Conservation (phyloP, 2,329 filamentous ascomycete genomes). For the Pseudogymnoascus sp. region DNA sequence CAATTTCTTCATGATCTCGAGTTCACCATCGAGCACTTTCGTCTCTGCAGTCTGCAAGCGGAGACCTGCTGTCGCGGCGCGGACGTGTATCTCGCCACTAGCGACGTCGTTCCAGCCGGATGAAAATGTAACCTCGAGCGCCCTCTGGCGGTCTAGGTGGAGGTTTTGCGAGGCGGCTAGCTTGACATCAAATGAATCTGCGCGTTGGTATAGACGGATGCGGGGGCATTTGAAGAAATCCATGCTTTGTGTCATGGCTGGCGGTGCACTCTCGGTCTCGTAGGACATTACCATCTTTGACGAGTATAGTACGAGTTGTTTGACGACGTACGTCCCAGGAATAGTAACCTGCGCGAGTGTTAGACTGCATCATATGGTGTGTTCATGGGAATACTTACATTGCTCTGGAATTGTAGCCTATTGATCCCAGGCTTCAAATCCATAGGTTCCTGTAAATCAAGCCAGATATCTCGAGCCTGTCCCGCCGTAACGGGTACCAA, state of each 20-base stretch:
- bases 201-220: constrained; percentile 65
- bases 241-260: constrained; percentile 12
- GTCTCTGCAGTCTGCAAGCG: constrained; percentile 54
- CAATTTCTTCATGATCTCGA: constrained; percentile 39
- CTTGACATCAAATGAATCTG: constrained; percentile 58
- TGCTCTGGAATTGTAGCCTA: constrained; percentile 37
- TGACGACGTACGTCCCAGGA: constrained; percentile 66
- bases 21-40: constrained; percentile 35
- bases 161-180: constrained; percentile 60
- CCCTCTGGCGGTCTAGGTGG: constrained; percentile 70
- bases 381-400: constrained; percentile 28
- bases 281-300: constrained; percentile 58
- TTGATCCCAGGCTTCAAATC: constrained; percentile 39
- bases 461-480: constrained; percentile 57
- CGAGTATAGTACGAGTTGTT: constrained; percentile 57
- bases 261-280: constrained; percentile 44
- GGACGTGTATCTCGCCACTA: constrained; percentile 51
- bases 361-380: neutral
- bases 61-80: constrained; percentile 56
- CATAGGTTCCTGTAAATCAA: constrained; percentile 37
- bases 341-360: constrained; percentile 45
- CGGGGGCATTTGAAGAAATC: constrained; percentile 48
- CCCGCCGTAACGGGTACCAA: constrained; percentile 48
- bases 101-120: constrained; percentile 66
- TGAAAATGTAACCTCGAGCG: constrained; percentile 62